phyloP scores from a whole-genome alignment of 768 basidiomycete species.

The Lanmaoa rubissima region DNA sequence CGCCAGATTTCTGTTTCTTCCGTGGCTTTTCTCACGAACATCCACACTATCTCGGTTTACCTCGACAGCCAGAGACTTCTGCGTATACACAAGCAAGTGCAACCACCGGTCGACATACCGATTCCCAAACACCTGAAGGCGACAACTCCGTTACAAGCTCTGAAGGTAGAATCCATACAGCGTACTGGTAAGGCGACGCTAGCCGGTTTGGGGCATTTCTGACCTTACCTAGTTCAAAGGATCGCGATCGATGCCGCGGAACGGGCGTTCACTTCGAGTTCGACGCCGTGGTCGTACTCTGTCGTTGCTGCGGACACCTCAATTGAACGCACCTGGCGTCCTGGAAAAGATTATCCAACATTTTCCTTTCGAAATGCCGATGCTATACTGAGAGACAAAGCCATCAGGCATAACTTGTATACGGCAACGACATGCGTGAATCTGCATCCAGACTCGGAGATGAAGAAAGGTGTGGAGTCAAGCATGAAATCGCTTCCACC shows the following conservation, averaged over 20 bases:
- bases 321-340: background rate
- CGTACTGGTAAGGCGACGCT: background rate
- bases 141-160: background rate
- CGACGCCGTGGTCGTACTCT: background rate
- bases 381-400: background rate
- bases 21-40: slow-evolving; percentile 1
- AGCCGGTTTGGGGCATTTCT: background rate
- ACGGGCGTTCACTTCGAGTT: background rate
- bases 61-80: background rate
- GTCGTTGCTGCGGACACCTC: background rate
- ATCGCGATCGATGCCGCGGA: slow-evolving; percentile 7
- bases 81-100: background rate
- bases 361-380: background rate
- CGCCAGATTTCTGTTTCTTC: slow-evolving; percentile 12
- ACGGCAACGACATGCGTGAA: slow-evolving; percentile 2
- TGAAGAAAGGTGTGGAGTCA: slow-evolving; percentile 6
- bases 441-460: slow-evolving; percentile 1
- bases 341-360: background rate
- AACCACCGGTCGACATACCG: background rate
- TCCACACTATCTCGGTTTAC: slow-evolving; percentile 1
- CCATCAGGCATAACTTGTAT: slow-evolving; percentile 9
- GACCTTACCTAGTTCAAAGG: slow-evolving; percentile 5
- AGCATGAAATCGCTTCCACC: slow-evolving; percentile 9
- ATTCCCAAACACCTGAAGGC: background rate
- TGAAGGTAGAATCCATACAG: slow-evolving; percentile 6